Conservation (phyloP, 371 early-diverging fungal genomes). For the Apophysomyces trapeziformis region DNA sequence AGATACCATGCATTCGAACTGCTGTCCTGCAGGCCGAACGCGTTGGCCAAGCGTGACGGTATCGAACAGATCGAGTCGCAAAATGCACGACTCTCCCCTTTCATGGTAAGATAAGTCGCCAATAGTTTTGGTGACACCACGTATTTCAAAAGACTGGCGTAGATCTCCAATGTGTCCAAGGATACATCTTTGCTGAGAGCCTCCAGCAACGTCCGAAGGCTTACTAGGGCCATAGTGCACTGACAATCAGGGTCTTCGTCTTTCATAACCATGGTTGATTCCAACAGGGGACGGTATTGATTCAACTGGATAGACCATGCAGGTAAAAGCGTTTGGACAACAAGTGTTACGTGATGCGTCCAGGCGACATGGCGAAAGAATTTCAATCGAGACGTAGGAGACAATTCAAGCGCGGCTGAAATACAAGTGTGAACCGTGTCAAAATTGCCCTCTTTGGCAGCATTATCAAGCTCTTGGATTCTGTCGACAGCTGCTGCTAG, state of each 20-base stretch:
- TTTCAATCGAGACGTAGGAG: neutral
- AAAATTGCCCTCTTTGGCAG: neutral
- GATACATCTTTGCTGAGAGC: neutral
- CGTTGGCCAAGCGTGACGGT: conserved; percentile 34
- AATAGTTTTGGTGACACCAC: neutral
- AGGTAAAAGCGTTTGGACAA: neutral
- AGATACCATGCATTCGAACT: conserved; percentile 18
- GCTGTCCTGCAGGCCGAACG: conserved; percentile 25
- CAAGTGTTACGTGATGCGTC: conserved; percentile 1
- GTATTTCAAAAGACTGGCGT: neutral
- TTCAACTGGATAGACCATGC: neutral
- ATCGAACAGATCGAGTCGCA: conserved; percentile 37
- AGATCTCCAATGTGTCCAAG: neutral
- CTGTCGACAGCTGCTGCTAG: neutral
- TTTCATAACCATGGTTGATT: conserved; percentile 2
- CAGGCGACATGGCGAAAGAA: neutral
- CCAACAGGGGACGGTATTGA: neutral
- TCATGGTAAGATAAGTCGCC: neutral
- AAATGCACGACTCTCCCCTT: conserved; percentile 13
- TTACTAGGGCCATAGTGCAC: conserved; percentile 1
- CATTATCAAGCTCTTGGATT: neutral
- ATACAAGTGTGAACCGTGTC: neutral
- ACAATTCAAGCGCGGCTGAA: neutral
- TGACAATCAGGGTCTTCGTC: neutral
- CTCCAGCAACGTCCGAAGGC: neutral